phyloP scores from a whole-genome alignment of 1,139 yeast genomes.

The Kazachstania sp. region DNA sequence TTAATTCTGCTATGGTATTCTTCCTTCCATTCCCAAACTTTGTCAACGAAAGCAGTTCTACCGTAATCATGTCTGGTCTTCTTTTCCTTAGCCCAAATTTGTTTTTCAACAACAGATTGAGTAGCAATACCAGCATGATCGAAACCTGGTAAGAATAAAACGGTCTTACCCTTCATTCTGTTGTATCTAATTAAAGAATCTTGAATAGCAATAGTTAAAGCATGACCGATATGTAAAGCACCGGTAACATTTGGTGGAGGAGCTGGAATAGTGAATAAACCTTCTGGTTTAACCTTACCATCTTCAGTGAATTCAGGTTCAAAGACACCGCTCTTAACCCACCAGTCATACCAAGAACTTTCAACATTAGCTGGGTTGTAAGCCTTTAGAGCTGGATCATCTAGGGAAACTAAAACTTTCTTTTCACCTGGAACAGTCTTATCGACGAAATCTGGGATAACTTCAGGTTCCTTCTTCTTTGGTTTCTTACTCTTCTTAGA shows the following conservation, averaged over 20 bases:
- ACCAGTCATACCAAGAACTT: slow-evolving; percentile 97
- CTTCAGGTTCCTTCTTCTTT: slow-evolving; percentile 62
- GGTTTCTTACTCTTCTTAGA: slow-evolving; percentile 53
- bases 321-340: slow-evolving; percentile 82
- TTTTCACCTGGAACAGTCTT: slow-evolving; percentile 82
- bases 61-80: slow-evolving; percentile 93
- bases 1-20: slow-evolving; percentile 82
- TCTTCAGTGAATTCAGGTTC: slow-evolving; percentile 74
- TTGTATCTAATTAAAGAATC: slow-evolving; percentile 87
- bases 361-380: slow-evolving; percentile 90
- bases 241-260: slow-evolving; percentile 99
- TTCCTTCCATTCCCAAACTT: slow-evolving; percentile 98
- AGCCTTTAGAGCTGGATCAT: slow-evolving; percentile 89
- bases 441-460: slow-evolving; percentile 75
- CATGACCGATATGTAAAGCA: slow-evolving; percentile 97
- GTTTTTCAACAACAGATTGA: slow-evolving; percentile 96
- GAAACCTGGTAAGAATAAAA: slow-evolving; percentile 88
- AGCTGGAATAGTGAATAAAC: slow-evolving; percentile 83
- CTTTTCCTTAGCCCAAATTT: slow-evolving; percentile 79
- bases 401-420: slow-evolving; percentile 73
- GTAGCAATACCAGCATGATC: slow-evolving; percentile 99
- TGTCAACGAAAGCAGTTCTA: slow-evolving; percentile 77
- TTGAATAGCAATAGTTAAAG: slow-evolving; percentile 89
- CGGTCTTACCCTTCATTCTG: slow-evolving; percentile 96
- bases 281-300: slow-evolving; percentile 74